phyloP scores from a whole-genome alignment of 1,284 basidiomycete species.

The Tremellales sp. region DNA sequence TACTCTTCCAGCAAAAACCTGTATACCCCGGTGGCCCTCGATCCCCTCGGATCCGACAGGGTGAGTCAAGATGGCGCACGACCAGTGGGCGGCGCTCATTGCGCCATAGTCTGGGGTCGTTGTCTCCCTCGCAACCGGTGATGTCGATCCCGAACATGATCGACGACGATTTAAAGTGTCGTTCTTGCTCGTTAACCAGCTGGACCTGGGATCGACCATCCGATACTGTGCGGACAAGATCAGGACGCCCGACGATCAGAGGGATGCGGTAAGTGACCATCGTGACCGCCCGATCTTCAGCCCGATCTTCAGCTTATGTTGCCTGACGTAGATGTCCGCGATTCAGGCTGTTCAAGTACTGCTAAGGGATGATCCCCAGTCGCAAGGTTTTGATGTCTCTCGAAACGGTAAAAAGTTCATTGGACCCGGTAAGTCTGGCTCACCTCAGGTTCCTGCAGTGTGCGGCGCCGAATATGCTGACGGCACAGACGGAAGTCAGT shows the following conservation, averaged over 20 bases:
- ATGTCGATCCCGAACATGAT: slow-evolving; percentile 29
- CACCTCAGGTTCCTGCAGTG: not conserved
- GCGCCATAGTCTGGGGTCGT: slow-evolving; percentile 33
- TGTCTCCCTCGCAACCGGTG: slow-evolving; percentile 40
- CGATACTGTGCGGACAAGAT: slow-evolving; percentile 34
- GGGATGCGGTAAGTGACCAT: slow-evolving; percentile 31
- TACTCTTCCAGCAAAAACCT: slow-evolving; percentile 35
- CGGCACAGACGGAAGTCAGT: slow-evolving; percentile 19
- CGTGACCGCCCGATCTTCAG: too few relatives aligned
- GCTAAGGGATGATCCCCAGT: slow-evolving; percentile 39
- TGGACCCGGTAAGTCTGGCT: slow-evolving; percentile 26
- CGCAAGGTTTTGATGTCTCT: slow-evolving; percentile 36
- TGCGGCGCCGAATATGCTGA: slow-evolving; percentile 15
- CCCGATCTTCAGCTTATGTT: not conserved
- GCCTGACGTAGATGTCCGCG: slow-evolving; percentile 26
- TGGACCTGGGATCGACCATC: slow-evolving; percentile 38
- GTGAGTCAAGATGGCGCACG: slow-evolving; percentile 7
- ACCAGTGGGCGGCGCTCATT: not conserved
- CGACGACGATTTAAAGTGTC: slow-evolving; percentile 39
- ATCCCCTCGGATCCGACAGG: slow-evolving; percentile 16
- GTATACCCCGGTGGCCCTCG: slow-evolving; percentile 33
- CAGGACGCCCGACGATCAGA: slow-evolving; percentile 32
- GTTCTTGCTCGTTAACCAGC: slow-evolving; percentile 30
- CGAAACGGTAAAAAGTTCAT: slow-evolving; percentile 45
- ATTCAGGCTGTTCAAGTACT: slow-evolving; percentile 45